These are phyloP conservation scores for Goffeauzyma gilvescens DNA, from an alignment of 768 basidiomycete species.

Conservation along the genomic window DNA sequence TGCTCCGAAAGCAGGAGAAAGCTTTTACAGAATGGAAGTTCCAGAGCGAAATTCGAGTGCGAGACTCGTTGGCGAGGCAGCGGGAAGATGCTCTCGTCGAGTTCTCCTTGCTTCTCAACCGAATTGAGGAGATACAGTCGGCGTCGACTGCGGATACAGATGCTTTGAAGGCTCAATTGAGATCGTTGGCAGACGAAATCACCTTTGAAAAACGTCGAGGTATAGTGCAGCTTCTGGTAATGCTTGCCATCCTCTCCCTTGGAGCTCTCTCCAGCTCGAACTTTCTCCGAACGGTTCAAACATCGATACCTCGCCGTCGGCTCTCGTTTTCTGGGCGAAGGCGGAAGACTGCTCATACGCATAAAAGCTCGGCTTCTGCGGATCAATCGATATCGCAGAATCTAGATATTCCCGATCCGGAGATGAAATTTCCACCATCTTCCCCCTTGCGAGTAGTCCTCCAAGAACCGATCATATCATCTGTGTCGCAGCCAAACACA, in stretches of 20 bases:
- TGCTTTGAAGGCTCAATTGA: slow-evolving; percentile 50
- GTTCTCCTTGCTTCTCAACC: neutral
- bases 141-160: slow-evolving; percentile 52
- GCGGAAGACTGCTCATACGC: neutral
- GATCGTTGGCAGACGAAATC: slow-evolving; percentile 60
- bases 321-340: neutral
- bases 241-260: slow-evolving; percentile 38
- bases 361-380: neutral
- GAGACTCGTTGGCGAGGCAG: slow-evolving; percentile 17
- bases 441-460: neutral
- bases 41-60: slow-evolving; percentile 16
- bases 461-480: neutral
- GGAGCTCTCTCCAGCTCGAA: neutral
- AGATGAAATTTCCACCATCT: neutral
- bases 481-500: neutral
- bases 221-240: slow-evolving; percentile 65
- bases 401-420: neutral
- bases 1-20: slow-evolving; percentile 37
- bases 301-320: neutral
- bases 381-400: neutral
- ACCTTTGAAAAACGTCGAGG: slow-evolving; percentile 73
- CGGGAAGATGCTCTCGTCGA: slow-evolving; percentile 16
- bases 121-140: slow-evolving; percentile 38
- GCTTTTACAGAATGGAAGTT: slow-evolving; percentile 18
- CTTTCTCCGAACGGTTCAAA: neutral